Percentiles rank a stretch among this genome's conserved stretches.
These are phyloP conservation scores for Ogataea pilisensis DNA, from an alignment of 805 yeast genomes.

Conservation along the genomic window DNA sequence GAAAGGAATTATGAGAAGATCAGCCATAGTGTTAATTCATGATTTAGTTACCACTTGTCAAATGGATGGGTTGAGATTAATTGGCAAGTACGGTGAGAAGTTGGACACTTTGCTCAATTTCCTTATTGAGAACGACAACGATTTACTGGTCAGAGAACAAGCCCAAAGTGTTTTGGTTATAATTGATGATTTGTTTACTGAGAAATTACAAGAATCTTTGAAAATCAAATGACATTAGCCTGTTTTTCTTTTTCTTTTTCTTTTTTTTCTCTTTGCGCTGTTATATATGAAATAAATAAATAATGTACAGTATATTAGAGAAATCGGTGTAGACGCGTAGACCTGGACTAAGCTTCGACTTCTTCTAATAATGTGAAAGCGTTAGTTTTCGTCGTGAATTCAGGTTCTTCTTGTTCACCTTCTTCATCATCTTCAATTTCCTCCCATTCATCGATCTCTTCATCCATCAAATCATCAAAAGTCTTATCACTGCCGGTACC, in stretches of 20 bases:
- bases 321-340: too few relatives aligned
- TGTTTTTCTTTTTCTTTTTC: too few relatives aligned
- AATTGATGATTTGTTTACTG: constrained; percentile 26
- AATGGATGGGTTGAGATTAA: constrained; percentile 43
- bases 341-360: too few relatives aligned
- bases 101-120: constrained; percentile 42
- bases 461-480: constrained; percentile 15
- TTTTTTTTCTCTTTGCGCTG: too few relatives aligned
- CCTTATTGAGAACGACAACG: constrained; percentile 45
- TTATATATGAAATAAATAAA: too few relatives aligned
- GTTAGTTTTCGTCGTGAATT: constrained; percentile 16
- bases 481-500: neutral
- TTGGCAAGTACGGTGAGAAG: constrained; percentile 42
- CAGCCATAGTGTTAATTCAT: constrained; percentile 66
- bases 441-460: constrained; percentile 18
- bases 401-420: constrained; percentile 5
- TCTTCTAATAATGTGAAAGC: constrained; percentile 25
- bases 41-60: constrained; percentile 47
- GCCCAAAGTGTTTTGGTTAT: constrained; percentile 36
- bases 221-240: too few relatives aligned
- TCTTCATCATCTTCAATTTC: constrained; percentile 20
- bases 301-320: constrained; percentile 1
- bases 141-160: constrained; percentile 57
- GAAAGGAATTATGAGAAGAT: constrained; percentile 60
- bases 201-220: constrained; percentile 9